Evolutionary conservation across 2,329 filamentous ascomycete species (phyloP).

Genomic region (Peltaster fructicola): DNA sequence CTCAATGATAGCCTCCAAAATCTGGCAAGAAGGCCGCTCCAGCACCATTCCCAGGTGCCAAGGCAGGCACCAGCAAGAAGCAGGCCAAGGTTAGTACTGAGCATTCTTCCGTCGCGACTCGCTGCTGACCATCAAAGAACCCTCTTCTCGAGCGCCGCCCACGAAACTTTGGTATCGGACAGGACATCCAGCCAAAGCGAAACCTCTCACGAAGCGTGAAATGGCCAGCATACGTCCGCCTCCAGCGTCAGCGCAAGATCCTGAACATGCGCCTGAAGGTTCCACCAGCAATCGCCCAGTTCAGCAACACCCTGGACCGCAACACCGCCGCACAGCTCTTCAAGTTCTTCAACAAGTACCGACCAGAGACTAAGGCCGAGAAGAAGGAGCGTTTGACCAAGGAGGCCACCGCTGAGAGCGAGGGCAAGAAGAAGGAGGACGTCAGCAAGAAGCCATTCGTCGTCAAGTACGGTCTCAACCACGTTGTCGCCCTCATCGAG

Average conservation of each 20-base stretch:
- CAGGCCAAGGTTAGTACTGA: constrained; percentile 64
- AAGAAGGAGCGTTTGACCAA: constrained; percentile 99
- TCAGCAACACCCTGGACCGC: constrained; percentile 91
- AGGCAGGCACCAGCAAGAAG: constrained; percentile 81
- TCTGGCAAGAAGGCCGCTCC: constrained; percentile 84
- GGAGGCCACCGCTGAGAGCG: constrained; percentile 93
- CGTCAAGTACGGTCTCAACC: constrained; percentile 99
- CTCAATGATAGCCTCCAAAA: constrained; percentile 99
- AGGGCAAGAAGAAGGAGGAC: constrained; percentile 99
- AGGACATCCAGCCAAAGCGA: constrained; percentile 92
- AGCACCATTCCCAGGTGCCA: constrained; percentile 88
- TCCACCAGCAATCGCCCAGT: constrained; percentile 90
- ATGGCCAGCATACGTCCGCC: constrained; percentile 98
- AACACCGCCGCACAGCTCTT: constrained; percentile 93
- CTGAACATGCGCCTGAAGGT: constrained; percentile 98
- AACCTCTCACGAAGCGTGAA: constrained; percentile 98
- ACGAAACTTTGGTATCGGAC: constrained; percentile 95
- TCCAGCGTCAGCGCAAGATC: constrained; percentile 91
- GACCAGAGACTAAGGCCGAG: constrained; percentile 95
- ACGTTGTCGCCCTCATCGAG: constrained; percentile 92
- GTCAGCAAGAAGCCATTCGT: constrained; percentile 99
- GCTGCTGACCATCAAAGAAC: constrained; percentile 44
- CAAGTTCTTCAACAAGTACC: constrained; percentile 99
- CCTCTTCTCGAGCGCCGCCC: constrained; percentile 96
- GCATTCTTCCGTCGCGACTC: neutral